phyloP scores from a whole-genome alignment of 257 asterid genomes.

The Plectranthus barbatus region DNA sequence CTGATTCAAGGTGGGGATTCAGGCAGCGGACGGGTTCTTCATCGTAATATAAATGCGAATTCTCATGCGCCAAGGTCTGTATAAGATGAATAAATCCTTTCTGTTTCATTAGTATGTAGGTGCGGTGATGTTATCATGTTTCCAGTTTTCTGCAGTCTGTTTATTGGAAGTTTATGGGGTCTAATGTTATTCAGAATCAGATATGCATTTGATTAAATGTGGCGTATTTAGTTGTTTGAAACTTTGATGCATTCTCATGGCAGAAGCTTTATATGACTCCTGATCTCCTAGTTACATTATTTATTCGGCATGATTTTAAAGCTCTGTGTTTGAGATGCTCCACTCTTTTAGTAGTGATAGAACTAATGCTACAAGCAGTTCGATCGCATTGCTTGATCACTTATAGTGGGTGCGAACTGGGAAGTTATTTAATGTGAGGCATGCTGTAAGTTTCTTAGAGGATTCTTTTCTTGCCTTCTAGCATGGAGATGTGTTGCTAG shows the following conservation, averaged over 20 bases:
- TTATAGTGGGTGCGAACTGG: not conserved
- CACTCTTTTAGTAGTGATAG: not conserved
- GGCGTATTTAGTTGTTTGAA: not conserved
- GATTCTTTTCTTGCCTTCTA: conserved; percentile 7
- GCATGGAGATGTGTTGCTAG: not conserved
- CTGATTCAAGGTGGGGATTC: conserved; percentile 61
- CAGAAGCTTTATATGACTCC: not conserved
- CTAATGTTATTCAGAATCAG: not conserved
- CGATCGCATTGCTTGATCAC: not conserved
- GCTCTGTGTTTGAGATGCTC: not conserved
- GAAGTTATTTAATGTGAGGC: not conserved
- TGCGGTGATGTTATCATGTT: not conserved
- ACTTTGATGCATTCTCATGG: not conserved
- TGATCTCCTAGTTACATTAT: not conserved
- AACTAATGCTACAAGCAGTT: not conserved
- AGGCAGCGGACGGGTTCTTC: conserved; percentile 43
- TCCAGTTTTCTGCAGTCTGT: not conserved
- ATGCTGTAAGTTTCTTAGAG: not conserved
- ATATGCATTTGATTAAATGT: not conserved
- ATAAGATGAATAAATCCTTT: not conserved
- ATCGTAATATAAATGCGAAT: conserved; percentile 57
- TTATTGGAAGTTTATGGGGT: conserved; percentile 1
- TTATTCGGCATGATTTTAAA: not conserved
- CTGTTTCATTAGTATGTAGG: not conserved
- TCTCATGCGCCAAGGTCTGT: conserved; percentile 55